Base-by-base conservation (phyloP, 1,139 yeast genomes). In the Geotrichum fermentans region DNA sequence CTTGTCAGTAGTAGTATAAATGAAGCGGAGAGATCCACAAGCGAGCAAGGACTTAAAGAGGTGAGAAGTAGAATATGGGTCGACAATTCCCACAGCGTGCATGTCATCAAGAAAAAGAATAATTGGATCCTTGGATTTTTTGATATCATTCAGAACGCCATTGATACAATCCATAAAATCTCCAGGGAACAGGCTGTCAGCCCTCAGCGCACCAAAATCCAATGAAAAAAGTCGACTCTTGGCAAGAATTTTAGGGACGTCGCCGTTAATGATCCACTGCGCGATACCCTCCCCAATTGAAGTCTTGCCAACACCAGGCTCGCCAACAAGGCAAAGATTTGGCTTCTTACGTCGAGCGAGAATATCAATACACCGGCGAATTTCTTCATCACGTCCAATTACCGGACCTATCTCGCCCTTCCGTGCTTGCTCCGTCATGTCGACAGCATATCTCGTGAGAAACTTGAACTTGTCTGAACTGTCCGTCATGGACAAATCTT, bases 21-120 rank as follows among this genome's bases (percentile, higher is more conserved):
- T 89, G 70, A 97, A 95, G 69, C 92, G 97, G 63, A 92, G 79
- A 46, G 84, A 77, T 56, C 97, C 97, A 70, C 98, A 82, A 2
- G 98, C 97, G 60, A 92, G 78, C 78, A 94, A 94, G 43, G 98
- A 98, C 70, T 92, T 92, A 66, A 92, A 79, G 61, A 92, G 78
- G 68, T 92, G 92, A 42, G 98, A 97, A 33, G 97, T 97, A 69
- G 92, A 97, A 53, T 74, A 73, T 62, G 75, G 77, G 64, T 97
- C 97, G 64, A 90, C 96, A 58, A 98, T 98, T 97, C 92, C 90
- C 60, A 92, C 79, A 96, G 92, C 90, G 70, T 92, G 98, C 62
- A 89, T 89, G 71, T 90, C 97, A 70, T 90, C 97, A 60, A 90
- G 85, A 70, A 90, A 90, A 55, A 90, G 75, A 58, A 90, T 81